These are phyloP conservation scores for Cavenderia fasciculata DNA, from an alignment of 78 protist species.

Conservation along the genomic window DNA sequence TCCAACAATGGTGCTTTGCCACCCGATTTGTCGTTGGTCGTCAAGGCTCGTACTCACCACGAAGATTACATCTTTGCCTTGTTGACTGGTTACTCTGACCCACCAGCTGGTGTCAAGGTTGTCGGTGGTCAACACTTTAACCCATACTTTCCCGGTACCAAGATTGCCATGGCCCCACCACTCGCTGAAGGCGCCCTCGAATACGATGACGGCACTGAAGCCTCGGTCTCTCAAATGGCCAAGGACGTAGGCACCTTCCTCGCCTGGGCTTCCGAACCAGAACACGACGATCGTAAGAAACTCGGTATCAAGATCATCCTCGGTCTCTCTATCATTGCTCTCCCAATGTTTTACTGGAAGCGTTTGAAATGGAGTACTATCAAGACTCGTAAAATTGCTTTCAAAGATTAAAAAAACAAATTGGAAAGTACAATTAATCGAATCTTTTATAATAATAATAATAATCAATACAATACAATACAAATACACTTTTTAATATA, in stretches of 20 bases:
- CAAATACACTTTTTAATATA: no score
- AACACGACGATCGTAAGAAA: conserved; percentile 90
- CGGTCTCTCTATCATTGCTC: conserved; percentile 43
- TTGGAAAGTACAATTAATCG: no score
- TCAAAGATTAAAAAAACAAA: conserved; percentile 53
- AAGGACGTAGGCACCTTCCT: conserved; percentile 94
- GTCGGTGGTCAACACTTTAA: conserved; percentile 86
- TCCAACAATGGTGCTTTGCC: conserved; percentile 95
- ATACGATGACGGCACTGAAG: conserved; percentile 94
- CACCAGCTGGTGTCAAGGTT: conserved; percentile 88
- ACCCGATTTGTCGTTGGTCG: conserved; percentile 94
- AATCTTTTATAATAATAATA: no score
- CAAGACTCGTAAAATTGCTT: conserved; percentile 63
- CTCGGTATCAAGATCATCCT: conserved; percentile 73
- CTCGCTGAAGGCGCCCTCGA: conserved; percentile 86
- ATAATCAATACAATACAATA: no score
- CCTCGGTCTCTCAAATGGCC: conserved; percentile 94
- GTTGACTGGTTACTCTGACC: conserved; percentile 91
- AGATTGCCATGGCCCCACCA: conserved; percentile 94
- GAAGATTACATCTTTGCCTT: conserved; percentile 94
- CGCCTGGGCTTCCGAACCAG: conserved; percentile 93
- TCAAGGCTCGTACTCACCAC: conserved; percentile 88
- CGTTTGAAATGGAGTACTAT: conserved; percentile 75
- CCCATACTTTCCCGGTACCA: conserved; percentile 93
- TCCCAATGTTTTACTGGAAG: conserved; percentile 83